phyloP scores from a whole-genome alignment of 208 protist species.

The Spongospora subterranea region DNA sequence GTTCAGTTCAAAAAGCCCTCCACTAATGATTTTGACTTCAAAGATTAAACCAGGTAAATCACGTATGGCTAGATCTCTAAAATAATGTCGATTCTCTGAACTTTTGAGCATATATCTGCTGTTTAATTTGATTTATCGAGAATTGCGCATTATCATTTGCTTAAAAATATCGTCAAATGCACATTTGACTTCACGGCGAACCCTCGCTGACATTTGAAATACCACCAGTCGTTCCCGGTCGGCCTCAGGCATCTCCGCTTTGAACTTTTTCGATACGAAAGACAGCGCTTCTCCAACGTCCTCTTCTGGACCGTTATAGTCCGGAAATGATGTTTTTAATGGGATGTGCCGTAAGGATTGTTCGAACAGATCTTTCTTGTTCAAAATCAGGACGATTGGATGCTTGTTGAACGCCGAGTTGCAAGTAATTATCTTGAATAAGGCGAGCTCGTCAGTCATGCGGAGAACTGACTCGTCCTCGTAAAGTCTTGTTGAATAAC shows the following conservation, averaged over 20 bases:
- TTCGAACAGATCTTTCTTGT: slow-evolving; percentile 1
- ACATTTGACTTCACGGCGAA: not conserved
- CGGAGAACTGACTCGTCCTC: not conserved
- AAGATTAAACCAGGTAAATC: not conserved
- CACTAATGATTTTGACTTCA: not conserved
- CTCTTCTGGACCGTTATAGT: not conserved
- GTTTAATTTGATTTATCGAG: no score
- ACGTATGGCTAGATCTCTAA: no score
- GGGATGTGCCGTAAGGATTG: not conserved
- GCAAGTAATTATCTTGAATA: not conserved
- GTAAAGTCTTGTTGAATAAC: not conserved
- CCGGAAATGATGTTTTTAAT: not conserved
- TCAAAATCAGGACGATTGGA: not conserved
- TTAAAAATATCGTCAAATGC: not conserved
- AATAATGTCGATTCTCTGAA: no score
- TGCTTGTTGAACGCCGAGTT: not conserved
- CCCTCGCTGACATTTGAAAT: not conserved
- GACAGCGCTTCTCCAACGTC: not conserved
- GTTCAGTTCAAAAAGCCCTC: not conserved
- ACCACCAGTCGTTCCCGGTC: not conserved
- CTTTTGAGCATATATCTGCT: no score
- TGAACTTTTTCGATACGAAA: not conserved
- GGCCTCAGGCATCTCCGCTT: not conserved
- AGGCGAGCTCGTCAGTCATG: not conserved
- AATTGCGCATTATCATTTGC: not conserved